These are phyloP conservation scores for Hypoxylon sp. DNA, from an alignment of 2,329 filamentous ascomycete genomes.

Conservation along the genomic window DNA sequence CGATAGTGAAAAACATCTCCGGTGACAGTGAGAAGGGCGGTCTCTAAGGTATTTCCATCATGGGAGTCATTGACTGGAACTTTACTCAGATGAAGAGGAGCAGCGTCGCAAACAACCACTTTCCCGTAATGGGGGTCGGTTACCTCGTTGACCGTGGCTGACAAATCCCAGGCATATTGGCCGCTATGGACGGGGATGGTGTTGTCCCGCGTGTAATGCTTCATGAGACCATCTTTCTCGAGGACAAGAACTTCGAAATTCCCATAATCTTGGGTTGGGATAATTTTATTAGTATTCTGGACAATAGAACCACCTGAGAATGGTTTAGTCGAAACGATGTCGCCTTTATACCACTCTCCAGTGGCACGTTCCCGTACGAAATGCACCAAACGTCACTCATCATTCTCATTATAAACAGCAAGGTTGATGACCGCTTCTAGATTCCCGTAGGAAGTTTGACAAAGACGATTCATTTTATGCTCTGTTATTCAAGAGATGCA, in stretches of 20 bases:
- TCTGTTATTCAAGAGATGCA: not conserved
- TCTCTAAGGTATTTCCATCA: conserved; percentile 20
- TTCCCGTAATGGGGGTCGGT: not conserved
- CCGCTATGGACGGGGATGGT: not conserved
- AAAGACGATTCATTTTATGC: conserved; percentile 40
- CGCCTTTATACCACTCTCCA: conserved; percentile 17
- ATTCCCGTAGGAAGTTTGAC: conserved; percentile 34
- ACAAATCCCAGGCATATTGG: conserved; percentile 5
- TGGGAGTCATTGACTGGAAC: not conserved
- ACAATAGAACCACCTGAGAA: conserved; percentile 37
- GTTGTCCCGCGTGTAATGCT: conserved; percentile 38
- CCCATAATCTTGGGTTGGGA: conserved; percentile 23
- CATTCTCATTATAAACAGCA: conserved; percentile 3
- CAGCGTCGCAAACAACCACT: conserved; percentile 24
- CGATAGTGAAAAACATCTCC: conserved; percentile 30
- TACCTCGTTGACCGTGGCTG: conserved; percentile 14
- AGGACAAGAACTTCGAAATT: conserved; percentile 41
- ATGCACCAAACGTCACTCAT: conserved; percentile 24
- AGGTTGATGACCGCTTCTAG: conserved; percentile 40
- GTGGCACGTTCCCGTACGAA: conserved; percentile 25
- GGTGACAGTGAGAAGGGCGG: conserved; percentile 8
- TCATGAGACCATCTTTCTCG: conserved; percentile 26
- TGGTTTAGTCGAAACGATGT: conserved; percentile 10
- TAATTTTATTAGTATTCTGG: conserved; percentile 23
- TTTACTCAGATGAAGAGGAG: conserved; percentile 28